Conservation (phyloP, 2,329 filamentous ascomycete species). For the Trichoderma breve region DNA sequence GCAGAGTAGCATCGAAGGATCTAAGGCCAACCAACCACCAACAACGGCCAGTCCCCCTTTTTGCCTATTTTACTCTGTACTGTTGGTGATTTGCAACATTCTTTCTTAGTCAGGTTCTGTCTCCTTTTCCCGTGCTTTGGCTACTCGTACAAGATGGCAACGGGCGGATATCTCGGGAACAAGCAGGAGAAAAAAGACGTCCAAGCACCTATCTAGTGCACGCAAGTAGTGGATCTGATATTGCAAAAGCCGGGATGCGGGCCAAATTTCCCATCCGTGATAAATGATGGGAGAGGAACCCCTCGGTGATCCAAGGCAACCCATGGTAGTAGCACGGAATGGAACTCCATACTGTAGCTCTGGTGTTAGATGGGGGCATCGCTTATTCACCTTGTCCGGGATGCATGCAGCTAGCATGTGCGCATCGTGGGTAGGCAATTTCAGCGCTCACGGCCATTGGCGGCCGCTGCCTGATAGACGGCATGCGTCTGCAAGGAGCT, state of each 20-base stretch:
- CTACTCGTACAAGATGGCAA: not conserved
- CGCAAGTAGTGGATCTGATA: not conserved
- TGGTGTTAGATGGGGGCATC: constrained; percentile 4
- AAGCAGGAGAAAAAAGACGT: not conserved
- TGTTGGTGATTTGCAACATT: not conserved
- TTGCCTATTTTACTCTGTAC: not conserved
- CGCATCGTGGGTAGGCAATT: constrained; percentile 12
- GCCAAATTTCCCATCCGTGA: not conserved
- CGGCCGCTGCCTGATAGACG: not conserved
- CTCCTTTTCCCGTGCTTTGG: not conserved
- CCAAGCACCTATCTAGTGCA: not conserved
- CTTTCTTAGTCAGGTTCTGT: not conserved
- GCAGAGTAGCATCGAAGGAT: constrained; percentile 3
- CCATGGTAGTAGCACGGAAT: not conserved
- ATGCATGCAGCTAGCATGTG: constrained; percentile 16
- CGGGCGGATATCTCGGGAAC: not conserved
- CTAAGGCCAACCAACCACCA: not conserved
- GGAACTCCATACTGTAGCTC: not conserved
- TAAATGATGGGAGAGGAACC: not conserved
- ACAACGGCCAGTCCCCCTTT: not conserved
- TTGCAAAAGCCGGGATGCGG: not conserved
- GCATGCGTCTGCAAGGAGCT: not conserved
- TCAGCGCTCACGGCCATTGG: not conserved
- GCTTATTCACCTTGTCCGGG: not conserved
- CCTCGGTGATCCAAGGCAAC: not conserved